Percentiles rank a stretch among this genome's conserved stretches.
phyloP scores from a whole-genome alignment of 345 rosid species.

The Pugionium dolabratum region DNA sequence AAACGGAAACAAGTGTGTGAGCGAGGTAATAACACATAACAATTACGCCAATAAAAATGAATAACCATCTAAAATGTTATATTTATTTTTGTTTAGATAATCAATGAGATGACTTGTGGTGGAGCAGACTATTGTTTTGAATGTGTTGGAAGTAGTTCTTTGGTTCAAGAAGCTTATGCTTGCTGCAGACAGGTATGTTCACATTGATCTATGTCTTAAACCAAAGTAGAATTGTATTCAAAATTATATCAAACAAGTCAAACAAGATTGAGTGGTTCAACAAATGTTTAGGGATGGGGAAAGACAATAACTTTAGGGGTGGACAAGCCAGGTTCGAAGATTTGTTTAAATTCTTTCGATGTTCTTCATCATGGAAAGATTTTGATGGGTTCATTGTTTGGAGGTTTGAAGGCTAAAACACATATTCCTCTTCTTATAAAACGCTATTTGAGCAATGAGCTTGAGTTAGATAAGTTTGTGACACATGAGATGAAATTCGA shows the following conservation, averaged over 20 bases:
- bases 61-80: not conserved
- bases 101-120: constrained; percentile 71
- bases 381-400: constrained; percentile 66
- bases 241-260: no score
- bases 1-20: constrained; percentile 48
- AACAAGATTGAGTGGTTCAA: no score
- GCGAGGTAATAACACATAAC: constrained; percentile 50
- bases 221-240: not conserved
- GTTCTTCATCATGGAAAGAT: constrained; percentile 62
- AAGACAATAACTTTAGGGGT: constrained; percentile 80
- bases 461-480: constrained; percentile 70
- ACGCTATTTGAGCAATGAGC: constrained; percentile 67
- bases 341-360: constrained; percentile 52
- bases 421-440: constrained; percentile 77
- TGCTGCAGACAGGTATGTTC: constrained; percentile 62
- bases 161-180: constrained; percentile 70
- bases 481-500: constrained; percentile 74
- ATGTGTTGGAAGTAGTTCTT: constrained; percentile 59
- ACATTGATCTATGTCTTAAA: not conserved
- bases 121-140: constrained; percentile 90
- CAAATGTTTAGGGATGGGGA: constrained; percentile 75
- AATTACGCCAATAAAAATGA: not conserved
- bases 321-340: constrained; percentile 60
- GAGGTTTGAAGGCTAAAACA: constrained; percentile 81
- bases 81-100: constrained; percentile 34